Base-by-base conservation (phyloP, 305 asterid species). In the Euphrasia arctica region DNA sequence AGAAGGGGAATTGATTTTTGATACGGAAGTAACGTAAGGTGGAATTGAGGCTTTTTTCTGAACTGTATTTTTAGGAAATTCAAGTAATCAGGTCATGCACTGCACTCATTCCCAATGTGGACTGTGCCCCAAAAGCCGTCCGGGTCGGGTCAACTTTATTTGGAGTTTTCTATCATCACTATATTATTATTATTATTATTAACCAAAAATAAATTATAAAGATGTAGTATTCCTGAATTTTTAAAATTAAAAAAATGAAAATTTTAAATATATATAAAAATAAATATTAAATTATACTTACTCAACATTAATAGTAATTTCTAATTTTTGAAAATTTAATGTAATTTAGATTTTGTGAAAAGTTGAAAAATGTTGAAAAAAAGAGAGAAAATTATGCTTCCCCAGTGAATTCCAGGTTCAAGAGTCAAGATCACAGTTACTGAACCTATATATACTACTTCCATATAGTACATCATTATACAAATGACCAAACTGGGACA, bases 61-160 rank as follows among this genome's bases (percentile, higher is more conserved):
- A 8, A 14, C 34, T 39, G 29, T 11, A 14, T 58, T 18, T 63
- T 29, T 43, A 32, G 71, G 62, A 59, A 25, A 55, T 51, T 67
- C 52, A 27, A 42, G 4, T 60, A 6, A 15, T 54, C 51, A 39
- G 13, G 64, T 49, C 73, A 68, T 73, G 72, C 77, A 66, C 48
- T 36, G 49, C 41, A 31, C 60, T 39, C 14, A 9, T 36, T 25
- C 15, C 25, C 39, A 54, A 12, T 47, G 41, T 31, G 18, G 59
- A 56, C 55, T 55, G 9, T 9, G 4, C 13, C 18, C 22, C 5
- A 13, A 47, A 49, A n/a, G 31, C 25, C 31, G 32, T 7, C 10
- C 58, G 28, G 28, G 32, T 22, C 58, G 52, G 52, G 52, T 47
- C 52, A 52, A 52, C n/a, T 18, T 32, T 7, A 52, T 9, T 52